phyloP scores from a whole-genome alignment of 768 basidiomycete genomes.

The Leucosporidium yakuticum region DNA sequence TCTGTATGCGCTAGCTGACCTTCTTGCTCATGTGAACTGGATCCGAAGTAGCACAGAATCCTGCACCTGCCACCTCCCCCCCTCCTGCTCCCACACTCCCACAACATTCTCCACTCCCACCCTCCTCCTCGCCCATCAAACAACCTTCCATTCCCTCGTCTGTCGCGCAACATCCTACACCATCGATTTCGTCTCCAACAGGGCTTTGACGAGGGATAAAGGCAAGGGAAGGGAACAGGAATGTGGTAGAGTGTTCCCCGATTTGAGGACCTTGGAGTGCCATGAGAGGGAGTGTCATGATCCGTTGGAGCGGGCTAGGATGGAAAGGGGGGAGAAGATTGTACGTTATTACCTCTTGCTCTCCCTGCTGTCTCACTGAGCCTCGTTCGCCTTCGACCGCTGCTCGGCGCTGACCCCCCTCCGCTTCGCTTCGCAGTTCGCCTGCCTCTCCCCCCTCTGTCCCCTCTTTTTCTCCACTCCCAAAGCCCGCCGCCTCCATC shows the following conservation, averaged over 20 bases:
- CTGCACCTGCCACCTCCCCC: constrained; percentile 30
- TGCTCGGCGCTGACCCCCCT: background rate
- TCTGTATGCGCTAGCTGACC: too few relatives aligned
- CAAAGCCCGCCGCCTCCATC: constrained; percentile 34
- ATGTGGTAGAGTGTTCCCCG: constrained; percentile 35
- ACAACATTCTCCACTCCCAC: constrained; percentile 1
- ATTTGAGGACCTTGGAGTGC: constrained; percentile 21
- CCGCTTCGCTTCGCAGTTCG: constrained; percentile 23
- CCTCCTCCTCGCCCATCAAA: constrained; percentile 20
- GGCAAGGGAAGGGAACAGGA: background rate
- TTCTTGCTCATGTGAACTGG: too few relatives aligned
- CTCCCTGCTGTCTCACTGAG: background rate
- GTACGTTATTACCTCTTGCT: constrained; percentile 7
- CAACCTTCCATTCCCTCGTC: constrained; percentile 20
- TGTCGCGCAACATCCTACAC: constrained; percentile 13
- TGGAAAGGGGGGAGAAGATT: constrained; percentile 33
- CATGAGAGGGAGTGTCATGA: constrained; percentile 37
- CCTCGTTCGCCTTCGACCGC: background rate
- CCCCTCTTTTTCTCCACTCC: constrained; percentile 15
- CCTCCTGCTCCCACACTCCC: constrained; percentile 17
- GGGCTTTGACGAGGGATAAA: background rate
- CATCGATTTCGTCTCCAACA: background rate
- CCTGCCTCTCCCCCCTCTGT: constrained; percentile 28
- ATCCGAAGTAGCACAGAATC: too few relatives aligned
- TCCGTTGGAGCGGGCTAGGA: constrained; percentile 19